Percentiles rank a stretch among this genome's conserved stretches.
These are phyloP conservation scores for Clarireedia paspali DNA, from an alignment of 2,329 filamentous ascomycete species.

Conservation along the genomic window DNA sequence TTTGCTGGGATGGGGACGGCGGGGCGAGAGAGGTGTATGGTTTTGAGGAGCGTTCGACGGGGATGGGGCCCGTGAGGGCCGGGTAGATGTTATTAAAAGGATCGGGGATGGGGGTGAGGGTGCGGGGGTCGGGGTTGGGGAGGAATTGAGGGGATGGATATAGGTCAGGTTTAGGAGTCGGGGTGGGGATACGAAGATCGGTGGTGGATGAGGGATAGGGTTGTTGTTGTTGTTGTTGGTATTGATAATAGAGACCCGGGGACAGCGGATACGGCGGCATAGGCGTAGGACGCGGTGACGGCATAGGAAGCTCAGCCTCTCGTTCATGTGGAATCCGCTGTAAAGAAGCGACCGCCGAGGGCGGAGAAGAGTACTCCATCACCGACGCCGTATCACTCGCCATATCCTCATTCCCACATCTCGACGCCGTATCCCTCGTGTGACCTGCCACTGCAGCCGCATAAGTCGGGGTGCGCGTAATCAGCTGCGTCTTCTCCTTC, in stretches of 20 bases:
- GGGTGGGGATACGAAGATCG: neutral
- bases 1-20: neutral
- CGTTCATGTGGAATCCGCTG: constrained; percentile 2
- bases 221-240: neutral
- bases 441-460: constrained; percentile 21
- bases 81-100: constrained; percentile 18
- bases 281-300: neutral
- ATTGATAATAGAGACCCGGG: constrained; percentile 4
- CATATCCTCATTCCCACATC: constrained; percentile 7
- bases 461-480: constrained; percentile 27
- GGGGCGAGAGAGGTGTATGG: constrained; percentile 3
- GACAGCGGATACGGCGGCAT: constrained; percentile 13
- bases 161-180: constrained; percentile 4
- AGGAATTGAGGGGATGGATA: neutral
- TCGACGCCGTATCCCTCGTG: constrained; percentile 17
- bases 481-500: constrained; percentile 16
- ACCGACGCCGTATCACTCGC: constrained; percentile 12
- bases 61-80: constrained; percentile 18
- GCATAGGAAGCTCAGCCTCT: neutral
- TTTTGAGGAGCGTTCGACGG: constrained; percentile 13
- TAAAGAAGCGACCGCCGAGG: neutral
- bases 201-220: neutral
- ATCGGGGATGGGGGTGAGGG: neutral
- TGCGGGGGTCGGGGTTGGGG: neutral
- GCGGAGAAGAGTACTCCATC: constrained; percentile 10